Percentiles rank a stretch among this genome's conserved stretches.
Conservation (phyloP, 2,329 filamentous ascomycete species). For the Pseudocercospora fijiensis region DNA sequence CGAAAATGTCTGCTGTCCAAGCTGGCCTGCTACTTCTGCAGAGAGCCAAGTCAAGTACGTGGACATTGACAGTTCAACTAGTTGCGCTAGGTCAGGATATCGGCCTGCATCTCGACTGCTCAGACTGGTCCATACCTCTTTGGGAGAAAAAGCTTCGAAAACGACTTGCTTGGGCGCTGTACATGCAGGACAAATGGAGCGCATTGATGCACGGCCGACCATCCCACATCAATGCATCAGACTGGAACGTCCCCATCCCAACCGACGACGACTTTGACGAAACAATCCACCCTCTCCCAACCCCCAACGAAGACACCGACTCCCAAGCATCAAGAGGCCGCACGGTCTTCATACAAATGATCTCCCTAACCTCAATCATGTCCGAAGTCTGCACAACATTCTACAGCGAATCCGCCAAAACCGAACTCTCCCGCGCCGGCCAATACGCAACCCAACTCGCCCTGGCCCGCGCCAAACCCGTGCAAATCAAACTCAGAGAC, state of each 20-base stretch:
- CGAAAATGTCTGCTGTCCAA: conserved; percentile 78
- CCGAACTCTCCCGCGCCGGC: conserved; percentile 65
- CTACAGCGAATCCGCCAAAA: conserved; percentile 75
- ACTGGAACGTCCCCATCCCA: conserved; percentile 76
- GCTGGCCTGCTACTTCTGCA: conserved; percentile 74
- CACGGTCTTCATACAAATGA: conserved; percentile 71
- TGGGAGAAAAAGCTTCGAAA: conserved; percentile 87
- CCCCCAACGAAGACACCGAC: conserved; percentile 55
- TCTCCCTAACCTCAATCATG: conserved; percentile 71
- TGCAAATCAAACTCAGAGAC: conserved; percentile 78
- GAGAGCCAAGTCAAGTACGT: conserved; percentile 73
- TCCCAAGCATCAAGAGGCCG: conserved; percentile 65
- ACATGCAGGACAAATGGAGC: conserved; percentile 94
- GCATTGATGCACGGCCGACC: conserved; percentile 81
- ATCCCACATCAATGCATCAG: conserved; percentile 67
- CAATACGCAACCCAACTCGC: conserved; percentile 70
- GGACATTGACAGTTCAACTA: conserved; percentile 81
- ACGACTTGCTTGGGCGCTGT: conserved; percentile 83
- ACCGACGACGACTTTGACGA: conserved; percentile 70
- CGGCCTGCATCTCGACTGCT: conserved; percentile 84
- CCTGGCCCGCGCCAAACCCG: conserved; percentile 73
- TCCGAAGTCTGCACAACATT: conserved; percentile 80
- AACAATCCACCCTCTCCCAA: conserved; percentile 49
- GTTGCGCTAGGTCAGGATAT: conserved; percentile 86
- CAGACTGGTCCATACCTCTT: conserved; percentile 78